Percentiles rank a stretch among this genome's conserved stretches.
Conservation (phyloP, 169 alveolate genomes). For the Perkinsus olseni region DNA sequence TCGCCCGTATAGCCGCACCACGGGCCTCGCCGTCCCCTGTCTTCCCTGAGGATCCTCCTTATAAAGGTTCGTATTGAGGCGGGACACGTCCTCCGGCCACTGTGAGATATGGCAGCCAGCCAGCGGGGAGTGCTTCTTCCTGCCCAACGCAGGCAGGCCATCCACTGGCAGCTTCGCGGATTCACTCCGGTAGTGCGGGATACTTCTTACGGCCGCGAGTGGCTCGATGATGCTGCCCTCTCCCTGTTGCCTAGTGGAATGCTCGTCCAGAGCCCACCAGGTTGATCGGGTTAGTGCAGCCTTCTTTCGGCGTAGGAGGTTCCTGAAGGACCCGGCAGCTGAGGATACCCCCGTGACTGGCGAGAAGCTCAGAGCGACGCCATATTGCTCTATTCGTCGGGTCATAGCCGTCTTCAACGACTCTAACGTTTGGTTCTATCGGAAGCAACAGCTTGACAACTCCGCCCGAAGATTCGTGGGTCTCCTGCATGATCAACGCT, state of each 20-base stretch:
- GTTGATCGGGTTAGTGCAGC: too few species aligned
- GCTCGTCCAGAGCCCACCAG: too few species aligned
- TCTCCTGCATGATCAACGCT: too few species aligned
- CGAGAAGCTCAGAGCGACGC: background rate
- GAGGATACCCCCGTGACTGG: background rate
- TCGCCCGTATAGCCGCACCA: too few species aligned
- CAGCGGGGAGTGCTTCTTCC: background rate
- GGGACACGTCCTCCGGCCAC: background rate
- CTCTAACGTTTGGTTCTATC: background rate
- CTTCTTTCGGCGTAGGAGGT: background rate
- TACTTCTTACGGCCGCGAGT: too few species aligned
- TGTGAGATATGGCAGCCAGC: background rate
- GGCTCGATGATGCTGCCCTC: too few species aligned
- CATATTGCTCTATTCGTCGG: background rate
- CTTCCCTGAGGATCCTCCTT: too few species aligned
- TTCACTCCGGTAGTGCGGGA: too few species aligned
- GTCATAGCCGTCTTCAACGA: background rate
- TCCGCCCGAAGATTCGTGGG: too few species aligned
- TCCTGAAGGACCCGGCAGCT: background rate
- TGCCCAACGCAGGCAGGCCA: background rate
- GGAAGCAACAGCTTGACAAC: too few species aligned
- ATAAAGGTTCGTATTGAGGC: background rate
- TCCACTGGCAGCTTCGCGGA: background rate
- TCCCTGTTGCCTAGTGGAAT: too few species aligned
- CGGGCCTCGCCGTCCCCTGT: too few species aligned